These are phyloP conservation scores for Lecanicillium sp. DNA, from an alignment of 2,329 filamentous ascomycete genomes.

Conservation along the genomic window DNA sequence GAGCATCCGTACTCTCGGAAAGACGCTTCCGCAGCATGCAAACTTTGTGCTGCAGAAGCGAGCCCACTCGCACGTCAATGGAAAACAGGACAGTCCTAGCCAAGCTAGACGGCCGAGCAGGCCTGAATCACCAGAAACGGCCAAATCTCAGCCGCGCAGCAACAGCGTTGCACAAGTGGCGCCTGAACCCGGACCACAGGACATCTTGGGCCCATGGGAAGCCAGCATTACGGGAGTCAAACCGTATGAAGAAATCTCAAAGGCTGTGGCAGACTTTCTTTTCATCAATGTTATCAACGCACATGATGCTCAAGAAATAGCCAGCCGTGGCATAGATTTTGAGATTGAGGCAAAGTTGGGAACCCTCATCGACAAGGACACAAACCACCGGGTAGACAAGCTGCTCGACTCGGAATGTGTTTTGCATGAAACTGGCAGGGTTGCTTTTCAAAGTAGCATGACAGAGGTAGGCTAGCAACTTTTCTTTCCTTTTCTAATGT, in stretches of 20 bases:
- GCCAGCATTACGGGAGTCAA: conserved; percentile 59
- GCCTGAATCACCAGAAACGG: conserved; percentile 38
- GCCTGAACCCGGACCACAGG: conserved; percentile 20
- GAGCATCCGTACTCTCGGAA: conserved; percentile 24
- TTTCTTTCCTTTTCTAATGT: neutral
- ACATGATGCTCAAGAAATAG: conserved; percentile 55
- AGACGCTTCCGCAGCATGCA: conserved; percentile 28
- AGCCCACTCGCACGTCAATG: conserved; percentile 26
- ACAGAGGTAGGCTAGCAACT: conserved; percentile 56
- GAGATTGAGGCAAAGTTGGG: conserved; percentile 96
- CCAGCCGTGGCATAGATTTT: conserved; percentile 60
- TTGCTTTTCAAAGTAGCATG: conserved; percentile 82
- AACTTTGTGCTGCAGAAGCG: conserved; percentile 39
- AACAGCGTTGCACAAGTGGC: conserved; percentile 12
- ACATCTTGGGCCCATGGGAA: conserved; percentile 51
- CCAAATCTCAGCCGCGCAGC: conserved; percentile 13
- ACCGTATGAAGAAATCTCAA: conserved; percentile 68
- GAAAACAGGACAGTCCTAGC: conserved; percentile 22
- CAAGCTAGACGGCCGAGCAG: conserved; percentile 24
- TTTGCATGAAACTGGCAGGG: conserved; percentile 49
- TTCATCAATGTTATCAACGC: conserved; percentile 62
- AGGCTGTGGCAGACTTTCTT: conserved; percentile 71
- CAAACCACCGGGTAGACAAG: conserved; percentile 58
- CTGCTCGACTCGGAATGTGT: conserved; percentile 64
- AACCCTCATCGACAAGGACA: conserved; percentile 65